phyloP scores from a whole-genome alignment of 139 green algal genomes.

The Pseudopediastrum boryanum region DNA sequence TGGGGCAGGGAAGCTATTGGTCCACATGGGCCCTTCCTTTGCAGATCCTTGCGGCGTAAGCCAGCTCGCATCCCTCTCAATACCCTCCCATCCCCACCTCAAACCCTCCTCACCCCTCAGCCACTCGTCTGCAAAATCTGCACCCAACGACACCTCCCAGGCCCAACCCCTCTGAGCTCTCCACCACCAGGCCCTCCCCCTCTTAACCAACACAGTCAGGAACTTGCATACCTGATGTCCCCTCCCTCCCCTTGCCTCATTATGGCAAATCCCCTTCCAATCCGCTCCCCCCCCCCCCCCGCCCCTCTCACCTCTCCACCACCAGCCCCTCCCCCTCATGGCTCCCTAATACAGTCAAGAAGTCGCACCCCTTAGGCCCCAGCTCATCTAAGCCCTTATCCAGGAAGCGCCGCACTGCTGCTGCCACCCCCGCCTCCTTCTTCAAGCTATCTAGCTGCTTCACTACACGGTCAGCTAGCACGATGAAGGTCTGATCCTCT shows the following conservation, averaged over 20 bases:
- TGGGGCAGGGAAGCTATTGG: no score
- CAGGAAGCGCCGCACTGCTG: conserved; percentile 41
- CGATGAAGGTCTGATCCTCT: conserved; percentile 65
- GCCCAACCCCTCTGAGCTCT: conserved; percentile 39
- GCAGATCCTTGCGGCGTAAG: no score
- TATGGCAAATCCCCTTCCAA: no score
- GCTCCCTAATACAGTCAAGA: conserved; percentile 70
- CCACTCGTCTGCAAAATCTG: no score
- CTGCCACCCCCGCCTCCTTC: conserved; percentile 32
- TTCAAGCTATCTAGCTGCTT: conserved; percentile 85
- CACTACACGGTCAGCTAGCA: conserved; percentile 70
- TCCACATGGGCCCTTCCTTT: no score
- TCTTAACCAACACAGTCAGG: conserved; percentile 78
- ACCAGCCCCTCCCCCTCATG: conserved; percentile 84
- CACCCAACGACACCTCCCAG: no score
- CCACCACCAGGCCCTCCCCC: conserved; percentile 76
- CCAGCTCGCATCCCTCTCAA: no score
- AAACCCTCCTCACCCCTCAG: no score
- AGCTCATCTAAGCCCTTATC: conserved; percentile 64
- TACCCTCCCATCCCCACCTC: no score
- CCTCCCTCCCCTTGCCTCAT: no score
- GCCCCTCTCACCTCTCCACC: conserved; percentile 48
- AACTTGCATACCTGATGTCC: conserved; percentile 72
- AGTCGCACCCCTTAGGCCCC: conserved; percentile 69
- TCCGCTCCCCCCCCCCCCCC: no score